Evolutionary conservation across 352 stramenopile genomes (phyloP), one percentile per base, ranked within the genome.

Genomic region (Globisporangium sylvaticum): DNA sequence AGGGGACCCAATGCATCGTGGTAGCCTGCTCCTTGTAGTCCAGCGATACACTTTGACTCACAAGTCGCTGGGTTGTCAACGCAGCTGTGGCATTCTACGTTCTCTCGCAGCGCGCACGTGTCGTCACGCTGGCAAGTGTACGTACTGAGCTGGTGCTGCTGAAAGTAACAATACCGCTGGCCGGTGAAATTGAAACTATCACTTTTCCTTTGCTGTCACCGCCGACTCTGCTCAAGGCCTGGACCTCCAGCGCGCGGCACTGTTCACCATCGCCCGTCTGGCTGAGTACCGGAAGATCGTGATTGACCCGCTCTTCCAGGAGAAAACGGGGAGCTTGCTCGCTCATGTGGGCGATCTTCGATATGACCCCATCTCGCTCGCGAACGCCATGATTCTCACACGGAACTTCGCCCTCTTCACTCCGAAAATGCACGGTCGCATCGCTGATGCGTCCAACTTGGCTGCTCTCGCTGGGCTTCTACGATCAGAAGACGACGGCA

Each of bases 251-350:
- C 65, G 74, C 25, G 68, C 68, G n/a, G 60, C 74, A 4, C 62
- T 75, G 5, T 80, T 80, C 37, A 70, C 65, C 14, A 48, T 80
- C 25, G 74, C 74, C 32, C 65, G 74, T 1, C 42, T 80, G 1
- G 62, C 74, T 15, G 74, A 80, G 63, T 71, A 72, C 18, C 59
- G 62, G 3, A 18, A 34, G 37, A 50, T 74, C 46, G 74, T 78
- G 20, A 29, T 60, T 20, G 65, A 74, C 10, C 15, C 74, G 10
- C 57, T 76, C 56, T 78, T 80, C 18, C 71, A 80, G 39, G 74
- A 78, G 34, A 69, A 75, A 53, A 71, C 73, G 58, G 71, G 70
- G 15, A 60, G 58, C 20, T 8, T 79, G 18, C 59, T 62, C 3
- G 55, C 57, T 5, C 37, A 61, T 12, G 24, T 65, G 5, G 42